Base-by-base conservation (phyloP, 2,329 filamentous ascomycete genomes). In the Pseudocercospora fuligena region DNA sequence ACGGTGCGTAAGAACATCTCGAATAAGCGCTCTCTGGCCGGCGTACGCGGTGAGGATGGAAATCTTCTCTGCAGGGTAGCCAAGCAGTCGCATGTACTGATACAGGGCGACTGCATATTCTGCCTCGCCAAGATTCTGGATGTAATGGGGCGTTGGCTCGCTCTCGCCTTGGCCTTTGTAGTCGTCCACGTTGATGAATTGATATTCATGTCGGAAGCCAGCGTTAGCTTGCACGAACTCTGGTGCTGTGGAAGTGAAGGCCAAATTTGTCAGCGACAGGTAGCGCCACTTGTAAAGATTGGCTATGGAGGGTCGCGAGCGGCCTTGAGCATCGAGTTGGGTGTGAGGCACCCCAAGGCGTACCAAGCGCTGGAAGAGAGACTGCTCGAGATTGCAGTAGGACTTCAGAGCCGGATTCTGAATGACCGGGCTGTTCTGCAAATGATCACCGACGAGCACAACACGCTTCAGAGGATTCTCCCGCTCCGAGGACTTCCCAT, bases 51-150 rank as follows among this genome's bases (percentile, higher is more conserved):
- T 91, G 63, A 99, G 84, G 67, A 99, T 97, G 58, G 88, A 92
- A 74, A 99, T 97, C 76, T 90, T 87, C 46, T 82, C 82, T 3
- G 92, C 91, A 5, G 95, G 92, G 73, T 99, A 99, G 19, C 94
- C 95, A 4, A 99, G 88, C 21, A 99, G 84, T 21, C 95, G 90
- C 95, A 99, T 98, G 78, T 98, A 99, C 81, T 97, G 93, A 81
- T 90, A 99, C 31, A 99, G 86, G 2, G 95, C 95, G 27, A 98
- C 95, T 1, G 93, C 92, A 77, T 98, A 99, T 80, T 99, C 96
- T 2, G 95, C 95, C 80, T 99, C 95, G 56, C 95, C 95, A 53
- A 98, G 82, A 75, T 99, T 99, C 78, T 98, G 94, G 63, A 98
- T 90, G 78, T 97, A 99, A 80, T 98, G 94, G 23, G 94, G 92